Conservation (phyloP, 208 protist species). For the Perkinsela sp. region DNA sequence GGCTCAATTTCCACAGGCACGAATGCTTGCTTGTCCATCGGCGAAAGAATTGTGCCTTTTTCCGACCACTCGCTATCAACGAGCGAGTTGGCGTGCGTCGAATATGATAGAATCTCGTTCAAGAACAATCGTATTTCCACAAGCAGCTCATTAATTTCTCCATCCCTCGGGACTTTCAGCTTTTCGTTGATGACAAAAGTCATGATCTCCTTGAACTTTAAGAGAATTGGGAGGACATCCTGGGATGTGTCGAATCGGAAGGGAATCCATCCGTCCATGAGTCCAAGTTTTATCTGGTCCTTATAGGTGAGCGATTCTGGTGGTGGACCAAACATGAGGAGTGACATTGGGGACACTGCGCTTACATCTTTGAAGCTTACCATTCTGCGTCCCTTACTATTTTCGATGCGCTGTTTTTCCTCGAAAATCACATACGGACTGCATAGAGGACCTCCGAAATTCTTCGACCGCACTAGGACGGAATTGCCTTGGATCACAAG, state of each 20-base stretch:
- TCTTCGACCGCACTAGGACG: not conserved
- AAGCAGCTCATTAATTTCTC: not conserved
- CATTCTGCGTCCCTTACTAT: not conserved
- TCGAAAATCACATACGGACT: not conserved
- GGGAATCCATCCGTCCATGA: not conserved
- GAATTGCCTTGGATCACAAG: not conserved
- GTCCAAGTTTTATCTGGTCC: not conserved
- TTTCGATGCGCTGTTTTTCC: not conserved
- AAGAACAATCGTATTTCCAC: not conserved
- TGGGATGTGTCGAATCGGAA: not conserved
- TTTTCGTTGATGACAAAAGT: not conserved
- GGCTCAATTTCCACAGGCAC: not conserved
- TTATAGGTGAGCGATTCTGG: not conserved
- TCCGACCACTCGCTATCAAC: not conserved
- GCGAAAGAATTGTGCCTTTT: not conserved
- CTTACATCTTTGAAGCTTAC: not conserved
- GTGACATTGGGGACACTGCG: not conserved
- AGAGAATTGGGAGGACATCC: not conserved
- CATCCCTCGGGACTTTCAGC: not conserved
- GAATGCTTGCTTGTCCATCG: not conserved
- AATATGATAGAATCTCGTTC: not conserved
- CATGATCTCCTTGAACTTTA: not conserved
- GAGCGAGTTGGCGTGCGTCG: not conserved
- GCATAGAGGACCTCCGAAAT: not conserved
- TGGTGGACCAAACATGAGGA: not conserved